phyloP scores from a whole-genome alignment of 2,329 filamentous ascomycete genomes.

The Cercospora berteroae region DNA sequence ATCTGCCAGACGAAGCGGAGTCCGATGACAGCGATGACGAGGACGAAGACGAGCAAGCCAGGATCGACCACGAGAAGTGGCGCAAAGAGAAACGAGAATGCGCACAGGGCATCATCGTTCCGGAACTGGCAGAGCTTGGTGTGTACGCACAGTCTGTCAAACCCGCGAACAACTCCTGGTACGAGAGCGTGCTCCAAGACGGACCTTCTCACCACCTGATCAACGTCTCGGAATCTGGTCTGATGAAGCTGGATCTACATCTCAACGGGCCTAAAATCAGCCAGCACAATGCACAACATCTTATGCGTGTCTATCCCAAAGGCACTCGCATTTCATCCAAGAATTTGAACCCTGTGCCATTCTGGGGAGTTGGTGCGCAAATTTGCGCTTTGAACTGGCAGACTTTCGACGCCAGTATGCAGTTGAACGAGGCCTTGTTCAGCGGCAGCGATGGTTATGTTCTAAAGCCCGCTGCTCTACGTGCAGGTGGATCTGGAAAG shows the following conservation, averaged over 20 bases:
- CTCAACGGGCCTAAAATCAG: slow-evolving; percentile 49
- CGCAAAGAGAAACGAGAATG: slow-evolving; percentile 53
- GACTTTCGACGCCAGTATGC: slow-evolving; percentile 63
- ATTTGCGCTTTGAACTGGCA: slow-evolving; percentile 71
- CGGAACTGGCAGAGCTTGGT: slow-evolving; percentile 63
- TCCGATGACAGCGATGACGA: slow-evolving; percentile 40
- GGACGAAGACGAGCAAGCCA: slow-evolving; percentile 36
- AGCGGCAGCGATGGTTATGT: slow-evolving; percentile 64
- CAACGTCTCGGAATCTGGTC: slow-evolving; percentile 65
- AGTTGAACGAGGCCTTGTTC: slow-evolving; percentile 68
- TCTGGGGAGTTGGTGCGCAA: slow-evolving; percentile 67
- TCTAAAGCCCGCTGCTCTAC: slow-evolving; percentile 61
- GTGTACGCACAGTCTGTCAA: slow-evolving; percentile 71
- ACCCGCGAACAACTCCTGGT: slow-evolving; percentile 65
- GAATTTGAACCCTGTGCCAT: slow-evolving; percentile 62
- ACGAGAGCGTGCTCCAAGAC: slow-evolving; percentile 49
- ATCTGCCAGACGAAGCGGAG: slow-evolving; percentile 54
- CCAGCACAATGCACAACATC: slow-evolving; percentile 60
- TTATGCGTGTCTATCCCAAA: slow-evolving; percentile 71
- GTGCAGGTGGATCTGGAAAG: slow-evolving; percentile 54
- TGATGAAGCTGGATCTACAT: slow-evolving; percentile 52
- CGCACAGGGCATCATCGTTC: slow-evolving; percentile 53
- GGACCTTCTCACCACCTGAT: slow-evolving; percentile 64
- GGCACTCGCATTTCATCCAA: slow-evolving; percentile 66
- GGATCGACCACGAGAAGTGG: slow-evolving; percentile 55